Conservation (phyloP, 2,329 filamentous ascomycete species). For the Pseudocercospora fuligena region DNA sequence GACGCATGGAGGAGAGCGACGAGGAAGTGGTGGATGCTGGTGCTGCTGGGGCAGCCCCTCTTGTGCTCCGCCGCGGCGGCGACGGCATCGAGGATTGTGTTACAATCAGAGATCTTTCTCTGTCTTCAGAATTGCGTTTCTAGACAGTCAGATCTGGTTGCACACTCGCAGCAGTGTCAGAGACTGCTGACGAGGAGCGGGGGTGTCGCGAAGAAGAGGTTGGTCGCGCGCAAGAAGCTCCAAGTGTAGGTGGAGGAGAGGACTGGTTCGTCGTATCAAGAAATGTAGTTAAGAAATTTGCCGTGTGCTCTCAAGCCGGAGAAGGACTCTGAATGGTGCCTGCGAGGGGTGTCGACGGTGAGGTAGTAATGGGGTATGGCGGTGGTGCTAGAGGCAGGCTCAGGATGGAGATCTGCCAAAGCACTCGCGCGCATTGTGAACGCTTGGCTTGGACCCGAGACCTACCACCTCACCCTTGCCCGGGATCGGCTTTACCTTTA, state of each 20-base stretch:
- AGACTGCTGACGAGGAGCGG: constrained; percentile 5
- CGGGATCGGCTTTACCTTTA: neutral
- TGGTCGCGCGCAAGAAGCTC: constrained; percentile 12
- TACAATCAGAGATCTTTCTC: neutral
- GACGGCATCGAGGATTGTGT: constrained; percentile 35
- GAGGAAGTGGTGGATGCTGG: constrained; percentile 79
- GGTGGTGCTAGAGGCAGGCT: constrained; percentile 1
- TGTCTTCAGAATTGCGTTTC: neutral
- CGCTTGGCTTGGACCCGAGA: neutral
- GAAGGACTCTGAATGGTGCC: neutral
- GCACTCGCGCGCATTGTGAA: neutral
- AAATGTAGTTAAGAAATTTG: neutral
- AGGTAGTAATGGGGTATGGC: neutral
- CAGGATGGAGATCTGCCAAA: neutral
- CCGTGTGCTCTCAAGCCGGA: neutral
- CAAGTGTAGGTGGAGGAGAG: constrained; percentile 7
- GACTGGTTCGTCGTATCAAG: neutral
- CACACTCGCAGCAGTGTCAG: neutral
- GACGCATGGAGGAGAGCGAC: constrained; percentile 70
- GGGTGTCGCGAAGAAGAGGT: constrained; percentile 3
- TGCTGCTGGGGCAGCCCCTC: constrained; percentile 61
- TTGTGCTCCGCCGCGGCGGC: constrained; percentile 76
- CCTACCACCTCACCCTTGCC: neutral
- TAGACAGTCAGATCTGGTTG: neutral
- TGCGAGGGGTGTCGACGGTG: constrained; percentile 4